phyloP scores from a whole-genome alignment of 768 basidiomycete species.

The Phylloporus sp. region DNA sequence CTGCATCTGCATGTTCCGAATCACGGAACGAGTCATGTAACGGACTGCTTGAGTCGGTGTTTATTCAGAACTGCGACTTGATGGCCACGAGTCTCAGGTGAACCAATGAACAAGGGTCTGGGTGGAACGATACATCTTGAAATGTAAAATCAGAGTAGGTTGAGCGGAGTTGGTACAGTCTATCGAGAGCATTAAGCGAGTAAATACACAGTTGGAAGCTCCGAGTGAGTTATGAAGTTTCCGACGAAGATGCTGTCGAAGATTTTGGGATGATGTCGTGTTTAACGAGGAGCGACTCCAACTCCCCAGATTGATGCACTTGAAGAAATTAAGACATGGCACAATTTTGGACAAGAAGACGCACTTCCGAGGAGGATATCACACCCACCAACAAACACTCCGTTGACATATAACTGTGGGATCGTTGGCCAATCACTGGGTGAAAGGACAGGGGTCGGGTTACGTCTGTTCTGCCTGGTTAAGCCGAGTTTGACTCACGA shows the following conservation, averaged over 20 bases:
- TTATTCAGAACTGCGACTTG: no score
- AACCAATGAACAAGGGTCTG: no score
- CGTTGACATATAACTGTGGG: conserved; percentile 91
- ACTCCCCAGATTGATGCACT: conserved; percentile 98
- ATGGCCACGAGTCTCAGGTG: no score
- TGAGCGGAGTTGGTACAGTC: neutral
- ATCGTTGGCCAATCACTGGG: conserved; percentile 95
- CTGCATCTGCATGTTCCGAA: no score
- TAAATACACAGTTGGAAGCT: neutral
- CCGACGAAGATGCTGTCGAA: neutral
- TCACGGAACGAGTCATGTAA: no score
- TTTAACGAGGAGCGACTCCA: conserved; percentile 76
- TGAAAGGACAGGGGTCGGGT: neutral
- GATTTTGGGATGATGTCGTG: conserved; percentile 63
- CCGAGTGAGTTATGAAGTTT: neutral
- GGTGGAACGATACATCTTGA: no score
- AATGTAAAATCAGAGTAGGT: neutral
- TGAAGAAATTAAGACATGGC: neutral
- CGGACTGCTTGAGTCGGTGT: no score
- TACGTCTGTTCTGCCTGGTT: neutral
- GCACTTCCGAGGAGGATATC: conserved; percentile 89
- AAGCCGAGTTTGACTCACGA: conserved; percentile 63
- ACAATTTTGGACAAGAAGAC: conserved; percentile 29
- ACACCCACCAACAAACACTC: conserved; percentile 95
- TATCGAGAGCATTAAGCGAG: neutral